phyloP scores from a whole-genome alignment of 441 rosid genomes.

The Bruguiera hainesii region DNA sequence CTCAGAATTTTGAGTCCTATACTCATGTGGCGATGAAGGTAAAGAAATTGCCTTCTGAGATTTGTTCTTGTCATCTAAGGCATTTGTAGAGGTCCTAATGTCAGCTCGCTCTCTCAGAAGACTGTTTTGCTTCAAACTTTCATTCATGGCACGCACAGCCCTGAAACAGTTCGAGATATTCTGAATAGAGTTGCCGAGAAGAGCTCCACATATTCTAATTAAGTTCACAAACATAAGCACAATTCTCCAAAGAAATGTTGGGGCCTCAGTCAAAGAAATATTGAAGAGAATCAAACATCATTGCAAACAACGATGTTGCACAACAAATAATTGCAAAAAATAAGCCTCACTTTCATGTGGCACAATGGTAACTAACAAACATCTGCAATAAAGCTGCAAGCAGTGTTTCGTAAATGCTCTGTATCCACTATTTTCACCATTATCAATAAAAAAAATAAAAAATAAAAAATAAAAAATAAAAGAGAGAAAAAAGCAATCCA shows the following conservation, averaged over 20 bases:
- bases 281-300: too few relatives aligned
- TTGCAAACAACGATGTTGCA: too few relatives aligned
- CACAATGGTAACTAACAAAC: too few relatives aligned
- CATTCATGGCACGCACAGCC: slow-evolving; percentile 99
- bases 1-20: slow-evolving; percentile 58
- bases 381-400: too few relatives aligned
- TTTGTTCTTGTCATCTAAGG: slow-evolving; percentile 52
- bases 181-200: not conserved
- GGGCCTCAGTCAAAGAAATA: too few relatives aligned
- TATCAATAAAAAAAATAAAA: too few relatives aligned
- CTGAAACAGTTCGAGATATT: slow-evolving; percentile 40
- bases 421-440: too few relatives aligned
- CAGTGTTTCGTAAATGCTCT: too few relatives aligned
- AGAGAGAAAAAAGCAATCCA: too few relatives aligned
- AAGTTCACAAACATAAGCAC: not conserved
- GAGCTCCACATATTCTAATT: not conserved
- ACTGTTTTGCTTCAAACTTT: slow-evolving; percentile 94
- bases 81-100: slow-evolving; percentile 48
- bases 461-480: too few relatives aligned
- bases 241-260: not conserved
- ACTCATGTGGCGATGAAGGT: slow-evolving; percentile 93
- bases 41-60: slow-evolving; percentile 93
- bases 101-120: slow-evolving; percentile 54
- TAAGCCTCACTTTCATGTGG: too few relatives aligned
- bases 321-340: too few relatives aligned